These are phyloP conservation scores for Podaxis sp. DNA, from an alignment of 768 basidiomycete species.

Conservation along the genomic window DNA sequence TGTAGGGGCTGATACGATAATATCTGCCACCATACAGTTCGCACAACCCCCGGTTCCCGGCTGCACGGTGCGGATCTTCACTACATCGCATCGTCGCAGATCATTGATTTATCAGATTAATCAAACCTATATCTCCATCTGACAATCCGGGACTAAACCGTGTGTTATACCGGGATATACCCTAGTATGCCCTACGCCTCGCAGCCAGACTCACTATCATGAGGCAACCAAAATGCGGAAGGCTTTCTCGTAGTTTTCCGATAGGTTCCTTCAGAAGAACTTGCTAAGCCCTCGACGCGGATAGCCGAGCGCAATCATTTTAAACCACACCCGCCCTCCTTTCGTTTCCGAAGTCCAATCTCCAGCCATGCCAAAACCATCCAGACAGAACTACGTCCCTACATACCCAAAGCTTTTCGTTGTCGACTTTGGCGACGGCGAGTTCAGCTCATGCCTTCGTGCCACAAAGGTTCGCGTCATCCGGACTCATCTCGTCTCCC, in stretches of 20 bases:
- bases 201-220: neutral
- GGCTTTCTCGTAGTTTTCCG: too few relatives aligned
- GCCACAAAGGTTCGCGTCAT: constrained; percentile 30
- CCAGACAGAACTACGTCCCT: constrained; percentile 30
- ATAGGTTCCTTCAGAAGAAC: too few relatives aligned
- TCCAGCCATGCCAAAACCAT: constrained; percentile 24
- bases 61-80: neutral
- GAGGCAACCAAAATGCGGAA: too few relatives aligned
- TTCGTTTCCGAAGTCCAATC: neutral
- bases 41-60: neutral
- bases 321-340: neutral
- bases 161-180: too few relatives aligned
- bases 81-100: too few relatives aligned
- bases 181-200: neutral
- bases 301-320: neutral
- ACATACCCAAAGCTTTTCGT: constrained; percentile 32
- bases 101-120: too few relatives aligned
- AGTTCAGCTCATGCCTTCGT: constrained; percentile 36
- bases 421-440: constrained; percentile 36
- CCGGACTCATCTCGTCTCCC: neutral
- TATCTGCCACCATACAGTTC: neutral
- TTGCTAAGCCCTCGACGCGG: neutral
- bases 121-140: neutral
- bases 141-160: neutral
- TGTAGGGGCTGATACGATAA: neutral